Conservation (phyloP, 1,284 basidiomycete species). For the Ceratobasidium sp. region DNA sequence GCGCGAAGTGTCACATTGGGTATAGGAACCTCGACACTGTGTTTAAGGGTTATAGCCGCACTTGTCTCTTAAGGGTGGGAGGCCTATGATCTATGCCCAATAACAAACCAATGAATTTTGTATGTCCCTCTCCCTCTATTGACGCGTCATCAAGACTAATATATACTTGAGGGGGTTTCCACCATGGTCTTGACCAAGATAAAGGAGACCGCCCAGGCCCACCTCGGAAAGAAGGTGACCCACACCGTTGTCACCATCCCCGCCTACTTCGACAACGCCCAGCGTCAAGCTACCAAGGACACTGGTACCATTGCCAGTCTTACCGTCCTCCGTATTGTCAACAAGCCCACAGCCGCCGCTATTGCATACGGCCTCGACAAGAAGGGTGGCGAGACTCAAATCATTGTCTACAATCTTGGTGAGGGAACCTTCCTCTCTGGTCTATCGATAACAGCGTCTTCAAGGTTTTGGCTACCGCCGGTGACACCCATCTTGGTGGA, state of each 20-base stretch:
- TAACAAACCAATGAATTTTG: constrained; percentile 60
- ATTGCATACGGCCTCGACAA: constrained; percentile 66
- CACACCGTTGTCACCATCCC: constrained; percentile 63
- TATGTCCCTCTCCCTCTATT: not conserved
- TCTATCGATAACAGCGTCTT: constrained; percentile 62
- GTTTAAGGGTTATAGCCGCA: no score
- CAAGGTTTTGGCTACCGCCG: constrained; percentile 35
- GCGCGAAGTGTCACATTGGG: no score
- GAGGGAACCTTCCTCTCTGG: constrained; percentile 68
- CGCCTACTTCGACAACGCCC: constrained; percentile 69
- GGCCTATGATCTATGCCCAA: no score
- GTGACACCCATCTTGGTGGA: constrained; percentile 61
- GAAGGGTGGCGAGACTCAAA: constrained; percentile 59
- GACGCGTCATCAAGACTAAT: constrained; percentile 25
- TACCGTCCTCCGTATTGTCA: constrained; percentile 64
- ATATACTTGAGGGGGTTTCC: not conserved
- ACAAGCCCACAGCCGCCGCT: constrained; percentile 64
- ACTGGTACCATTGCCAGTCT: constrained; percentile 62
- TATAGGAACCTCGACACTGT: no score
- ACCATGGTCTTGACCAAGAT: not conserved
- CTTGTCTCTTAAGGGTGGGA: no score
- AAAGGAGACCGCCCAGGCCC: not conserved
- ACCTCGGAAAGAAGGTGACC: constrained; percentile 47
- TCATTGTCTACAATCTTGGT: constrained; percentile 65
- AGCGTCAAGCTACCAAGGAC: constrained; percentile 65